A percentile compares a stretch with the other conserved stretches of the same genome.
Conservation (phyloP, 768 basidiomycete genomes). For the Leccinum sublutescens region DNA sequence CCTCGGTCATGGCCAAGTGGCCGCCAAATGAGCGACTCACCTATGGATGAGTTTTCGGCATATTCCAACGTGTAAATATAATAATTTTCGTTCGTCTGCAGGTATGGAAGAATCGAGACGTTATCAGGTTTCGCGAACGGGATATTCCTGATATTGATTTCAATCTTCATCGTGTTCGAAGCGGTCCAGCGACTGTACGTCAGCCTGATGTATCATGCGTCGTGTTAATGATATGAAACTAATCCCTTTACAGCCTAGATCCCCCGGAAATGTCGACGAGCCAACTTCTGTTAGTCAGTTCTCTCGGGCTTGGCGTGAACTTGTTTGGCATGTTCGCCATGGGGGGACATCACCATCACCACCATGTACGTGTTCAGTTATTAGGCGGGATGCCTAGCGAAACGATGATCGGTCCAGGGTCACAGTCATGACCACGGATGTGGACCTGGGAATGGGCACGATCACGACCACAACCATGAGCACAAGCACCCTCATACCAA, state of each 20-base stretch:
- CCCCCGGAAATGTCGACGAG: constrained; percentile 98
- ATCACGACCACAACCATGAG: constrained; percentile 18
- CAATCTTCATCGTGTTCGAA: constrained; percentile 97
- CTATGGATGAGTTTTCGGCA: constrained; percentile 66
- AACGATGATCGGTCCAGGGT: constrained; percentile 12
- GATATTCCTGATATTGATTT: constrained; percentile 89
- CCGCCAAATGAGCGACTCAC: constrained; percentile 92
- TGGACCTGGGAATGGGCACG: constrained; percentile 10
- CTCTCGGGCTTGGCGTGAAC: constrained; percentile 88
- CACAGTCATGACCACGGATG: constrained; percentile 18
- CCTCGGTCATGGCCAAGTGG: constrained; percentile 98
- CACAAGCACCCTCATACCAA: constrained; percentile 36
- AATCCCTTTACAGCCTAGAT: constrained; percentile 55
- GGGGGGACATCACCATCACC: constrained; percentile 85
- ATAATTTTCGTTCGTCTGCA: constrained; percentile 27
- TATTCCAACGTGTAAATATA: neutral
- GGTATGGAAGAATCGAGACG: constrained; percentile 95
- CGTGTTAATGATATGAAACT: neutral
- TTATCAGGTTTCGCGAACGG: constrained; percentile 98
- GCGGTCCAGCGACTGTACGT: constrained; percentile 88
- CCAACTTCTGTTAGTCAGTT: constrained; percentile 86
- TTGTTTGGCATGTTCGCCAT: constrained; percentile 99
- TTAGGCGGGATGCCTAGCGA: neutral
- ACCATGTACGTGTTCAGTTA: constrained; percentile 51
- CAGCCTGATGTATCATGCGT: constrained; percentile 23